A percentile compares a stretch with the other conserved stretches of the same genome.
Evolutionary conservation across 371 early-diverging fungal species (phyloP).

Genomic region (Vittaforma corneae): DNA sequence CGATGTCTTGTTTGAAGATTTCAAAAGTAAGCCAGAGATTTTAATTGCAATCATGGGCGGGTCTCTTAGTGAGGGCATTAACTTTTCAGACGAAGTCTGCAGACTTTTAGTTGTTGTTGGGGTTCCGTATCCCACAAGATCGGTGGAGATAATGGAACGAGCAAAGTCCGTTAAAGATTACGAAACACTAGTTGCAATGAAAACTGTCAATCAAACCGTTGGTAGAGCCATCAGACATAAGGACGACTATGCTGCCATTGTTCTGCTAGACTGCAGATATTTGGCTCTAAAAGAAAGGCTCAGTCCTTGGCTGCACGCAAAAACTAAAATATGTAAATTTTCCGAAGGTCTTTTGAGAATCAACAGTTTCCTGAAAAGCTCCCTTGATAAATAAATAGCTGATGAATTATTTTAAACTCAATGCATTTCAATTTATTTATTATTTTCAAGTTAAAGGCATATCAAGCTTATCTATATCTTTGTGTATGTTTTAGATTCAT

Average conservation of each 20-base stretch:
- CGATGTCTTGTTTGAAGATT: slow-evolving; percentile 24
- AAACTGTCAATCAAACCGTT: slow-evolving; percentile 79
- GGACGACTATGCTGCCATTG: slow-evolving; percentile 65
- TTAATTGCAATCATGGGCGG: slow-evolving; percentile 87
- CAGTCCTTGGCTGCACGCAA: slow-evolving; percentile 47
- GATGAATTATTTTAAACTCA: not conserved
- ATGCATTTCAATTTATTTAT: not conserved
- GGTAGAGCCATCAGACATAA: slow-evolving; percentile 77
- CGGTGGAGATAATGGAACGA: slow-evolving; percentile 63
- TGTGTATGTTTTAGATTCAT: not conserved
- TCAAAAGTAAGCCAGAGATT: slow-evolving; percentile 60
- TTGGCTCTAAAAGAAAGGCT: slow-evolving; percentile 30
- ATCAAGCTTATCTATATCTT: not conserved
- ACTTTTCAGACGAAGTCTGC: slow-evolving; percentile 61
- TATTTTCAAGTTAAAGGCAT: not conserved
- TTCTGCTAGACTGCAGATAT: slow-evolving; percentile 62
- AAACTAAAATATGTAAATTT: slow-evolving; percentile 17
- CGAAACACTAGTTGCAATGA: slow-evolving; percentile 62
- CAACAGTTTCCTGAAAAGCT: slow-evolving; percentile 15
- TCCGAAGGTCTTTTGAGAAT: slow-evolving; percentile 8
- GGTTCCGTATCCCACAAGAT: slow-evolving; percentile 70
- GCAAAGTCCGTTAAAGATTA: slow-evolving; percentile 41
- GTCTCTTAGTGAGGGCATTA: slow-evolving; percentile 88
- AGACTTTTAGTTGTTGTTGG: slow-evolving; percentile 69
- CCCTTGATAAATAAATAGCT: not conserved